Conservation (phyloP, 768 basidiomycete species). For the Xerocomellus intermedius region DNA sequence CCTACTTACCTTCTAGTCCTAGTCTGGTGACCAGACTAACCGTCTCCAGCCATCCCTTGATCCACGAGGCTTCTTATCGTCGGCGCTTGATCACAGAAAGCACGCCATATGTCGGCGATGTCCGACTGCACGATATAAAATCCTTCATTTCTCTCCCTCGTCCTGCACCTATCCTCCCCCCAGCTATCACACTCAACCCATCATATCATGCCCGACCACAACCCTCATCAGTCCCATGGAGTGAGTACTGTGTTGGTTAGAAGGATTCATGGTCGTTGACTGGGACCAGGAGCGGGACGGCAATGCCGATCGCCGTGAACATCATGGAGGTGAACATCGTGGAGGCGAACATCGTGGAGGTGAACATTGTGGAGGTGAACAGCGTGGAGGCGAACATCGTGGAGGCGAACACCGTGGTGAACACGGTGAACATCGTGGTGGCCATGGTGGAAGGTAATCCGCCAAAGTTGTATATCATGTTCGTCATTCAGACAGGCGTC, state of each 20-base stretch:
- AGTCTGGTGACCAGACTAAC: no score
- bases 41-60: background rate
- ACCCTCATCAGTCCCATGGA: constrained; percentile 3
- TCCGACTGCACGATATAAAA: constrained; percentile 2
- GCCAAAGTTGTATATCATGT: background rate
- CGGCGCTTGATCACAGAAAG: background rate
- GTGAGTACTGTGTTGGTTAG: background rate
- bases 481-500: background rate
- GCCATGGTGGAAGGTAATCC: background rate
- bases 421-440: no score
- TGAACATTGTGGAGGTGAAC: no score
- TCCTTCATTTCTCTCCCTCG: background rate
- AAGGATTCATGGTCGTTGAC: background rate
- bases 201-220: constrained; percentile 2
- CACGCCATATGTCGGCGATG: background rate
- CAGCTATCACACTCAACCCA: background rate
- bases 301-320: no score
- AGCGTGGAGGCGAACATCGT: no score
- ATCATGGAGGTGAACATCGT: no score
- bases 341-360: no score
- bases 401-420: no score
- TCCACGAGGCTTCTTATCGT: background rate
- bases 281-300: background rate
- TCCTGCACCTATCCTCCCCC: background rate
- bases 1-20: no score